Evolutionary conservation across 805 yeast genomes (phyloP), one percentile per base, ranked within the genome.

Genomic region (Wickerhamomyces queroliae): DNA sequence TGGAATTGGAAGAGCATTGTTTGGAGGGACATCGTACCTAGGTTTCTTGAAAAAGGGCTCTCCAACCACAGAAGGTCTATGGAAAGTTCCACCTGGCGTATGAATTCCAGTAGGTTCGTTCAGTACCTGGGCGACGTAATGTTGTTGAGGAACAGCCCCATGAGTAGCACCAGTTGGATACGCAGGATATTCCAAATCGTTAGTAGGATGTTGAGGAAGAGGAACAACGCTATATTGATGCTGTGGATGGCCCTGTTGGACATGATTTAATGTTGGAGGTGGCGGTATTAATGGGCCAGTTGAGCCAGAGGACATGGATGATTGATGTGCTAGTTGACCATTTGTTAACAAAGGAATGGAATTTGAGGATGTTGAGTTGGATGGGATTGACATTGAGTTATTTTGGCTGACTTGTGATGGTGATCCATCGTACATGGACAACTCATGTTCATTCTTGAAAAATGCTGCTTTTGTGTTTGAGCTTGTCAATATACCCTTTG

Each of bases 401-500:
- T 29, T 17, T 17, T n/a, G 32, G 32, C 5, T n/a, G n/a, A n/a
- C n/a, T n/a, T n/a, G n/a, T n/a, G n/a, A n/a, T n/a, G n/a, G n/a
- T n/a, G n/a, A n/a, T n/a, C n/a, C n/a, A n/a, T 17, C 21, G 22
- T 10, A 23, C 16, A 15, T 5, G 31, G 25, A 23, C 11, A 8
- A 11, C 10, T 23, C 25, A 23, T 8, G 11, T 23, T 23, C 25
- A 23, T 48, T 42, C 16, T 40, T 48, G 8, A 40, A 23, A 31
- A 46, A 43, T 1, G 37, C 28, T 13, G 49, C 43, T 27, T 46
- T 45, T 11, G 40, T 28, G 2, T 46, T 40, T 18, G 45, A 26
- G 9, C 40, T 36, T 5, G 48, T 45, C 9, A 53, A 35, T 3
- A 50, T 50, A 5, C 56, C 56, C 24, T 45, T 46, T 20, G 42